Evolutionary conservation across 2,329 filamentous ascomycete genomes (phyloP).

Genomic region (Nigrospora sphaerica): DNA sequence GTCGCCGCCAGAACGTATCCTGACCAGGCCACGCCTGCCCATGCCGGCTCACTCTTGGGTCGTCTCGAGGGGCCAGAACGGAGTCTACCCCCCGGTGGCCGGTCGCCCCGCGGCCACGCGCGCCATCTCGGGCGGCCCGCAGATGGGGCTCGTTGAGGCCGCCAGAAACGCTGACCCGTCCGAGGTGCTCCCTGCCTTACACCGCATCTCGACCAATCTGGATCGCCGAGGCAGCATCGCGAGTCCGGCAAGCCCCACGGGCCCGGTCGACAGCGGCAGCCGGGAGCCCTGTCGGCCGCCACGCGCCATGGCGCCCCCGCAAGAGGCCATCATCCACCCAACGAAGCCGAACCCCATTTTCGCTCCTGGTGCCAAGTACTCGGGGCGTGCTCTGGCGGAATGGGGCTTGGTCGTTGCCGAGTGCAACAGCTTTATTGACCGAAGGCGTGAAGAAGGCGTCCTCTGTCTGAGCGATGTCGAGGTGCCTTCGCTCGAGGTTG

Average conservation of each 20-base stretch:
- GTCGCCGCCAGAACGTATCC: slow-evolving; percentile 51
- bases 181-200: slow-evolving; percentile 20
- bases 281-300: slow-evolving; percentile 1
- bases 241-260: slow-evolving; percentile 10
- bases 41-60: slow-evolving; percentile 62
- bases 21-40: slow-evolving; percentile 63
- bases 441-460: slow-evolving; percentile 67
- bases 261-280: slow-evolving; percentile 13
- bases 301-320: slow-evolving; percentile 9
- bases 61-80: slow-evolving; percentile 28
- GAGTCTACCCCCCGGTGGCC: slow-evolving; percentile 29
- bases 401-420: slow-evolving; percentile 71
- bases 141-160: slow-evolving; percentile 39
- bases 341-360: slow-evolving; percentile 38
- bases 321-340: slow-evolving; percentile 32
- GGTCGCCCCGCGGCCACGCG: slow-evolving; percentile 36
- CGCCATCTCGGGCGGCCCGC: slow-evolving; percentile 37
- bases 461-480: slow-evolving; percentile 61
- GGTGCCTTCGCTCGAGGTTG: slow-evolving; percentile 57
- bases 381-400: slow-evolving; percentile 68
- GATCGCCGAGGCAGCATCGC: slow-evolving; percentile 12
- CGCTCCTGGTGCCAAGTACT: slow-evolving; percentile 48
- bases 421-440: slow-evolving; percentile 75
- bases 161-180: slow-evolving; percentile 38
- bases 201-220: slow-evolving; percentile 11